These are phyloP conservation scores for Melaleuca quinquenervia DNA, from an alignment of 345 rosid genomes.

Conservation along the genomic window DNA sequence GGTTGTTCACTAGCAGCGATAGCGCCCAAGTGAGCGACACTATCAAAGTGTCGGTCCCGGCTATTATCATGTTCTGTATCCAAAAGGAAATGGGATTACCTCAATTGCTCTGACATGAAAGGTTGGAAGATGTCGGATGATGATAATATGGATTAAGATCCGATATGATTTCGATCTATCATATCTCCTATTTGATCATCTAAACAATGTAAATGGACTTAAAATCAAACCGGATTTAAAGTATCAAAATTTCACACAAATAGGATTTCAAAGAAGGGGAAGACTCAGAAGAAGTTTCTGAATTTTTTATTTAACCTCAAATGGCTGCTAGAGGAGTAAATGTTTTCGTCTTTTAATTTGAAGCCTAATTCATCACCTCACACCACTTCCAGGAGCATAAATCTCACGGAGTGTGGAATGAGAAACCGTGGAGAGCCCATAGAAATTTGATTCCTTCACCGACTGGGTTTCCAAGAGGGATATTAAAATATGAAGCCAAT, in stretches of 20 bases:
- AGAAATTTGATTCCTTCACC: neutral
- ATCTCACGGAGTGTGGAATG: neutral
- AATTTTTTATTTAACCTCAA: neutral
- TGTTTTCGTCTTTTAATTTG: neutral
- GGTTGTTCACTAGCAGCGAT: conserved; percentile 21
- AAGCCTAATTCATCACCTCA: neutral
- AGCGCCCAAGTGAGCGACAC: conserved; percentile 21
- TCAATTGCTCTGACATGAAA: neutral
- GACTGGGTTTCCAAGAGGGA: neutral
- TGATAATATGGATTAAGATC: neutral
- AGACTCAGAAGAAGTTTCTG: neutral
- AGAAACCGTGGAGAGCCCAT: neutral
- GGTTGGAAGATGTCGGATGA: neutral
- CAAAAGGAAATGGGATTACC: neutral
- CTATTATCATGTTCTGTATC: conserved; percentile 7
- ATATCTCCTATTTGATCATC: neutral
- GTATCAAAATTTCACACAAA: neutral
- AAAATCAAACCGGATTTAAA: neutral
- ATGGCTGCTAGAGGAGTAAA: neutral
- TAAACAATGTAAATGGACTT: neutral
- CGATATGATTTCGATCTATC: neutral
- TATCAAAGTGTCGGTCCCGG: conserved; percentile 20
- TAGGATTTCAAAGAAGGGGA: neutral
- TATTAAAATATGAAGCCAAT: neutral
- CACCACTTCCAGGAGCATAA: neutral